These are phyloP conservation scores for Magnolia officinalis DNA, from an alignment of 164 flowering plant genomes.

Conservation along the genomic window DNA sequence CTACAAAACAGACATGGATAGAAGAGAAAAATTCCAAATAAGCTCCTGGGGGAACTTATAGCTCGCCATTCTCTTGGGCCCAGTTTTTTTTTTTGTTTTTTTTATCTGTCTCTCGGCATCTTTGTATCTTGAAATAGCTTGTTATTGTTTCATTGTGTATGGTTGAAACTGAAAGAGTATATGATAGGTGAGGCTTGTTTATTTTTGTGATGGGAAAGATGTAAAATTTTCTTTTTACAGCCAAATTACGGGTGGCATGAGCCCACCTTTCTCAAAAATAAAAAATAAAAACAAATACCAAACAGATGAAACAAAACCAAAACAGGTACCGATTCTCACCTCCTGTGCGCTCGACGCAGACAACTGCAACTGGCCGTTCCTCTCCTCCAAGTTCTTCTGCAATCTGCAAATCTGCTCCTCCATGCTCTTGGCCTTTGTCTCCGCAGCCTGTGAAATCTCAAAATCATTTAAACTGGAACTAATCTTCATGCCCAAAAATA, in stretches of 20 bases:
- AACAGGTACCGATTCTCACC: slow-evolving; percentile 30
- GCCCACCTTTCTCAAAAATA: neutral
- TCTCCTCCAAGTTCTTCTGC: slow-evolving; percentile 70
- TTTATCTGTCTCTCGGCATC: too few relatives aligned
- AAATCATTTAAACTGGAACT: neutral
- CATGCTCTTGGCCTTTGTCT: slow-evolving; percentile 49
- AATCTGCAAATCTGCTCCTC: slow-evolving; percentile 61
- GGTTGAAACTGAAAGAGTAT: too few relatives aligned
- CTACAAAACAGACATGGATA: neutral
- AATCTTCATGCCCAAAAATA: neutral
- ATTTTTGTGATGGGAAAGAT: too few relatives aligned
- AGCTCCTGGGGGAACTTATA: too few relatives aligned
- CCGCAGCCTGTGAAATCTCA: slow-evolving; percentile 9
- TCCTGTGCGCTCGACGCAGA: slow-evolving; percentile 54
- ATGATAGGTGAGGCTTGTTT: too few relatives aligned
- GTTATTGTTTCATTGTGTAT: too few relatives aligned
- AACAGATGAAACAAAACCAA: neutral
- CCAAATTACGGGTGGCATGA: too few relatives aligned
- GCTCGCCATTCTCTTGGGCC: too few relatives aligned
- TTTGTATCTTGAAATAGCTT: too few relatives aligned
- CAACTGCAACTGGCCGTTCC: slow-evolving; percentile 48
- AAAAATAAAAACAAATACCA: neutral
- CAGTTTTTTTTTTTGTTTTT: too few relatives aligned
- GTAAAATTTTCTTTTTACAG: too few relatives aligned
- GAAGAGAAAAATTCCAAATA: neutral